Evolutionary conservation across 2,329 filamentous ascomycete genomes (phyloP).

Genomic region (Dothistroma septosporum): DNA sequence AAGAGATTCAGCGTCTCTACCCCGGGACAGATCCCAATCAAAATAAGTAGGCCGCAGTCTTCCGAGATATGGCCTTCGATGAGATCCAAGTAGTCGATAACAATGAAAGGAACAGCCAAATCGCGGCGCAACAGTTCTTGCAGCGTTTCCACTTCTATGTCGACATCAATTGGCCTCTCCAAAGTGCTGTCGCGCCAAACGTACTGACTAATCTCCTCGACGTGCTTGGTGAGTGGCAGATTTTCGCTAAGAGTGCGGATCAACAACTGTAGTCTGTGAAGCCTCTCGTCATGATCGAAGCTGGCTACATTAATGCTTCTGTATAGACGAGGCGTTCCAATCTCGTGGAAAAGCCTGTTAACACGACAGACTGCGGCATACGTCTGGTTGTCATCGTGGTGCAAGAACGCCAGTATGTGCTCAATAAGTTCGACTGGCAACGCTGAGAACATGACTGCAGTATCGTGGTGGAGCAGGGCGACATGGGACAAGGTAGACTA

Average conservation of each 20-base stretch:
- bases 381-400: not conserved
- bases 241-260: not conserved
- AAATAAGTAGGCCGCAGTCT: not conserved
- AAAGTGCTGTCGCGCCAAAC: not conserved
- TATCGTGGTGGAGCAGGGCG: too few relatives aligned
- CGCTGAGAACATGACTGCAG: not conserved
- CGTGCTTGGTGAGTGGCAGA: not conserved
- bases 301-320: not conserved
- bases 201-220: not conserved
- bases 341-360: not conserved
- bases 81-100: not conserved
- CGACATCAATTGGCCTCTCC: not conserved
- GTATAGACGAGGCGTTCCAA: not conserved
- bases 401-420: not conserved
- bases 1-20: not conserved
- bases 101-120: not conserved
- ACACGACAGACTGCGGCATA: not conserved
- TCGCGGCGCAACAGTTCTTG: not conserved
- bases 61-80: not conserved
- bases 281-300: not conserved
- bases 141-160: not conserved
- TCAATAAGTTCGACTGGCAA: slow-evolving; percentile 5
- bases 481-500: too few relatives aligned
- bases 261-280: not conserved
- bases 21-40: not conserved